Conservation (phyloP, 2,329 filamentous ascomycete species). For the Scytalidium lignicola region DNA sequence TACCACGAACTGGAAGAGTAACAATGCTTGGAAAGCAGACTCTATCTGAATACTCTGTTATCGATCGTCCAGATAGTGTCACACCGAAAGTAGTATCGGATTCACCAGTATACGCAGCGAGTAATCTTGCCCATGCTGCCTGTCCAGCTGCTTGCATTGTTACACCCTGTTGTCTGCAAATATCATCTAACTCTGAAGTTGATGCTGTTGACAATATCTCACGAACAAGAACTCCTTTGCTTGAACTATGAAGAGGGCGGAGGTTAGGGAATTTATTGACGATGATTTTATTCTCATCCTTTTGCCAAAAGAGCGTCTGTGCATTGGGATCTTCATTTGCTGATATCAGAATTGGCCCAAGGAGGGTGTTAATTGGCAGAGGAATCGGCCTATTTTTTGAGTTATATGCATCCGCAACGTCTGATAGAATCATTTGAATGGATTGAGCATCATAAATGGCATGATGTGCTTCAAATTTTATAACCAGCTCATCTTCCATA, state of each 20-base stretch:
- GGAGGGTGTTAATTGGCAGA: constrained; percentile 34
- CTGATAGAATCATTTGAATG: constrained; percentile 57
- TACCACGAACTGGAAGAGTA: constrained; percentile 69
- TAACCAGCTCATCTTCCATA: constrained; percentile 4
- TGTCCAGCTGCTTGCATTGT: constrained; percentile 73
- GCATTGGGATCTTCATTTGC: constrained; percentile 21
- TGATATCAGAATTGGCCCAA: constrained; percentile 39
- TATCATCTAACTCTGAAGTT: constrained; percentile 44
- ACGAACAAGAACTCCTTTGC: constrained; percentile 26
- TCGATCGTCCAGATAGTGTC: constrained; percentile 69
- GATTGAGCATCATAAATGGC: constrained; percentile 82
- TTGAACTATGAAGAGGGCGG: constrained; percentile 51
- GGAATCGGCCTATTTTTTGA: constrained; percentile 18
- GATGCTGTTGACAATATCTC: constrained; percentile 35
- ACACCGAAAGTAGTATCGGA: constrained; percentile 69
- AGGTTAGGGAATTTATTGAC: constrained; percentile 73
- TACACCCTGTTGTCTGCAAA: constrained; percentile 54
- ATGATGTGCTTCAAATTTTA: constrained; percentile 51
- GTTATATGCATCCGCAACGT: constrained; percentile 43
- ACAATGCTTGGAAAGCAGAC: constrained; percentile 74
- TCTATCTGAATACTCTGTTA: constrained; percentile 50
- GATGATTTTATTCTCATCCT: constrained; percentile 44
- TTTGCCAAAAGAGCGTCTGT: constrained; percentile 58
- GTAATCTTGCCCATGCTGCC: constrained; percentile 69
- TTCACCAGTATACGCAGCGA: constrained; percentile 75